Percentiles rank a stretch among this genome's conserved stretches.
phyloP scores from a whole-genome alignment of 2,329 filamentous ascomycete species.

The Pseudogymnoascus sp. region DNA sequence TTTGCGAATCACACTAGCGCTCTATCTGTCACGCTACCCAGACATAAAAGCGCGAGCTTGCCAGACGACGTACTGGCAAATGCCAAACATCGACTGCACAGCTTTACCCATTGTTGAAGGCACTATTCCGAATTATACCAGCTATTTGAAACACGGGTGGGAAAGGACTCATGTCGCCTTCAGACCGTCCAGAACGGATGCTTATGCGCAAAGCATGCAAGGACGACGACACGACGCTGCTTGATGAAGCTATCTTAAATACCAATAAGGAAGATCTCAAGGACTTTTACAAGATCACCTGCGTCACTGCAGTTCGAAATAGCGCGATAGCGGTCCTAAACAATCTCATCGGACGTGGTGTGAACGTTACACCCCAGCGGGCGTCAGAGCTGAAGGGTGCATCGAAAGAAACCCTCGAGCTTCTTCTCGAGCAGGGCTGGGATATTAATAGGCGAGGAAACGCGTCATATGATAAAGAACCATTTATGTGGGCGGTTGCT shows the following conservation, averaged over 20 bases:
- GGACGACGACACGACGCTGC: conserved; percentile 3
- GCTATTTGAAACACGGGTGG: no score
- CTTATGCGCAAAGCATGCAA: neutral
- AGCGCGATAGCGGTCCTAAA: conserved; percentile 5
- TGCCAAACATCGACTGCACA: no score
- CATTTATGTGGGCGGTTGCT: conserved; percentile 10
- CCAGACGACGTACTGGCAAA: no score
- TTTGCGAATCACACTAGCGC: no score
- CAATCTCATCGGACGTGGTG: conserved; percentile 9
- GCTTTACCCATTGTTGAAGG: no score
- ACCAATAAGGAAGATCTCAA: neutral
- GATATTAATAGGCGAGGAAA: conserved; percentile 8
- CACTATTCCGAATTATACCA: no score
- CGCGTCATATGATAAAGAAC: neutral
- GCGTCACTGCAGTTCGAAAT: neutral
- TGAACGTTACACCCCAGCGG: neutral
- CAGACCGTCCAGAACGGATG: no score
- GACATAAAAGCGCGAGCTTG: no score
- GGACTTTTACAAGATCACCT: neutral
- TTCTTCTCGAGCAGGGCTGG: conserved; percentile 11
- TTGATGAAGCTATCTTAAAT: neutral
- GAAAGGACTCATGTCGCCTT: no score
- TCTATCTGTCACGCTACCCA: no score
- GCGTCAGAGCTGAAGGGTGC: neutral
- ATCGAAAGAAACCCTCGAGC: conserved; percentile 11